Conservation (phyloP, 2,329 filamentous ascomycete genomes). For the Uncinocarpus reesii region DNA sequence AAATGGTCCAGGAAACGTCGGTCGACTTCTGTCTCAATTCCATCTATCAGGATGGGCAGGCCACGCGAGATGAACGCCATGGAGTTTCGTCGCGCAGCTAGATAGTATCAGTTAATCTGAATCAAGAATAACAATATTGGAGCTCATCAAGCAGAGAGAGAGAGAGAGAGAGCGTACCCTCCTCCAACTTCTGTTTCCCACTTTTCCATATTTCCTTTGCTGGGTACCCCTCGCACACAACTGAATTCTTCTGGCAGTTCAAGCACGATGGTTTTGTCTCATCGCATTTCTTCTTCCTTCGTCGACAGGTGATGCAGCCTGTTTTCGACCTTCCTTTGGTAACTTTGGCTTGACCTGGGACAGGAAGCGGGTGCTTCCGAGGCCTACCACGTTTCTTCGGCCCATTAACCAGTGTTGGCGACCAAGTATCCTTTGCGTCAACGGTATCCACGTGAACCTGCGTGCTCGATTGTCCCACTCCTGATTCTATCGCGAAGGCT, state of each 20-base stretch:
- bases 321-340: conserved; percentile 60
- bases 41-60: conserved; percentile 58
- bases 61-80: conserved; percentile 33
- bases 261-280: conserved; percentile 41
- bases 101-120: too few species aligned
- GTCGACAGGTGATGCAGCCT: conserved; percentile 50
- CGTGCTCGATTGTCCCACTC: conserved; percentile 25
- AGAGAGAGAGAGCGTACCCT: conserved; percentile 36
- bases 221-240: conserved; percentile 82
- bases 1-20: conserved; percentile 76
- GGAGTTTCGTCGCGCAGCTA: conserved; percentile 26
- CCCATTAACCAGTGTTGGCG: conserved; percentile 19
- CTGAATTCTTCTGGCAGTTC: conserved; percentile 88
- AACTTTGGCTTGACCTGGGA: conserved; percentile 55
- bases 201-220: conserved; percentile 81
- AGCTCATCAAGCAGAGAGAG: too few species aligned
- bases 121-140: not conserved
- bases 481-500: conserved; percentile 20
- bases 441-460: conserved; percentile 20
- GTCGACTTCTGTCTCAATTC: conserved; percentile 70
- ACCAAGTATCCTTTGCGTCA: conserved; percentile 21
- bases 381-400: conserved; percentile 65
- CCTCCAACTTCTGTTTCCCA: conserved; percentile 64
- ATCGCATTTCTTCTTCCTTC: conserved; percentile 52
- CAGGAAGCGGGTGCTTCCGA: conserved; percentile 62